phyloP scores from a whole-genome alignment of 495 filamentous ascomycete species.

The Neurospora sp. region DNA sequence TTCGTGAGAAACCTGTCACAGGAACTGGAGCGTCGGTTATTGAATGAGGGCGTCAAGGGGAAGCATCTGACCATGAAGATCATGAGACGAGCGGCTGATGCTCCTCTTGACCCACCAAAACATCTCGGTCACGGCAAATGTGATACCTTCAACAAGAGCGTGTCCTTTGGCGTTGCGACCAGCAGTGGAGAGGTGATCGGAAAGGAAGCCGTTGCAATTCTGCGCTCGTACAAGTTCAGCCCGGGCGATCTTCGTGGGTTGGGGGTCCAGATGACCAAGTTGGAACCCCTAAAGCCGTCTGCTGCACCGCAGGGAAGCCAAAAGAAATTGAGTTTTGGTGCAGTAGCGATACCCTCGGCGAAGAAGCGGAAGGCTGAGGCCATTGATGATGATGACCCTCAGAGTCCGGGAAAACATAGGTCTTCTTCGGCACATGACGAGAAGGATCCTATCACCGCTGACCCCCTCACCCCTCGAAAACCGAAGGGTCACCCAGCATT shows the following conservation, averaged over 20 bases:
- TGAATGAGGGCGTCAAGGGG: slow-evolving; percentile 76
- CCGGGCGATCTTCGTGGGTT: slow-evolving; percentile 85
- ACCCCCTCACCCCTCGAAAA: slow-evolving; percentile 57
- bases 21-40: slow-evolving; percentile 69
- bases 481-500: slow-evolving; percentile 46
- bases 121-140: slow-evolving; percentile 94
- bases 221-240: slow-evolving; percentile 72
- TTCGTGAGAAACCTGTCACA: slow-evolving; percentile 75
- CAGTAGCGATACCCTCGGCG: slow-evolving; percentile 4
- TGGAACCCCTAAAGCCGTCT: slow-evolving; percentile 60
- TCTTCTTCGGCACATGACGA: slow-evolving; percentile 3
- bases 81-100: slow-evolving; percentile 76
- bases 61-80: slow-evolving; percentile 86
- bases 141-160: slow-evolving; percentile 83
- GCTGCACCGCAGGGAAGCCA: slow-evolving; percentile 49
- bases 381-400: slow-evolving; percentile 14
- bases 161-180: slow-evolving; percentile 71
- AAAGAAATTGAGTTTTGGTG: slow-evolving; percentile 39
- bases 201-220: slow-evolving; percentile 72
- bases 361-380: slow-evolving; percentile 19
- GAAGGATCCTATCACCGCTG: slow-evolving; percentile 39
- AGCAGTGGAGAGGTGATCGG: slow-evolving; percentile 58
- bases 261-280: slow-evolving; percentile 83
- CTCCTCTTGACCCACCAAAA: slow-evolving; percentile 85
- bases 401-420: slow-evolving; percentile 7